These are phyloP conservation scores for Sporothrix inflata DNA, from an alignment of 2,329 filamentous ascomycete species.

Conservation along the genomic window DNA sequence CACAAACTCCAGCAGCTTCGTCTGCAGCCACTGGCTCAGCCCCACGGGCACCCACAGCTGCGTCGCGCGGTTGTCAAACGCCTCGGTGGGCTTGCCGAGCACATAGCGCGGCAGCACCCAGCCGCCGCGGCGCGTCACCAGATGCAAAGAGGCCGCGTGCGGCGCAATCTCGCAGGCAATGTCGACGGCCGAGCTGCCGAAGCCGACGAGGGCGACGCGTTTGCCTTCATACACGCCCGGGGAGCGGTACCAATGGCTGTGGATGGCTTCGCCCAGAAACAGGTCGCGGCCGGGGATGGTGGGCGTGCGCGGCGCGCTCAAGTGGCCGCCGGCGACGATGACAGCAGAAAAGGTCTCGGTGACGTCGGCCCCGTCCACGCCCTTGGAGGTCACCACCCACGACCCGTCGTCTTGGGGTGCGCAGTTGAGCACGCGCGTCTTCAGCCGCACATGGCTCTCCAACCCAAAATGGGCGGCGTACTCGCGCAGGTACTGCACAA, in stretches of 20 bases:
- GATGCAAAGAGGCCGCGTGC: conserved; percentile 41
- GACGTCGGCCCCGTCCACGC: conserved; percentile 13
- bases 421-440: conserved; percentile 41
- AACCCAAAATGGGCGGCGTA: conserved; percentile 45
- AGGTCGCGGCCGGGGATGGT: conserved; percentile 39
- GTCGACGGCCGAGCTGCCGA: conserved; percentile 47
- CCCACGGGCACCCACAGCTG: conserved; percentile 39
- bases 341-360: conserved; percentile 41
- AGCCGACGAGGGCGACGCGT: conserved; percentile 43
- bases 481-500: conserved; percentile 43
- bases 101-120: conserved; percentile 46
- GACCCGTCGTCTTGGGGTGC: conserved; percentile 36
- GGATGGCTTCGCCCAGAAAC: conserved; percentile 43
- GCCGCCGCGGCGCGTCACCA: conserved; percentile 45
- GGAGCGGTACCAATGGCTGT: conserved; percentile 45
- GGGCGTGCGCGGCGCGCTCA: conserved; percentile 37
- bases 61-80: conserved; percentile 41
- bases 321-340: conserved; percentile 43
- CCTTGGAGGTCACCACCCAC: conserved; percentile 39
- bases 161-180: conserved; percentile 44
- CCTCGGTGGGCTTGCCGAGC: conserved; percentile 43
- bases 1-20: conserved; percentile 39
- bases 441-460: conserved; percentile 41
- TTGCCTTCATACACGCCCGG: conserved; percentile 43
- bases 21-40: conserved; percentile 40